A percentile compares a stretch with the other conserved stretches of the same genome.
These are phyloP conservation scores for Aspergillus egyptiacus DNA, from an alignment of 495 filamentous ascomycete genomes.

Conservation along the genomic window DNA sequence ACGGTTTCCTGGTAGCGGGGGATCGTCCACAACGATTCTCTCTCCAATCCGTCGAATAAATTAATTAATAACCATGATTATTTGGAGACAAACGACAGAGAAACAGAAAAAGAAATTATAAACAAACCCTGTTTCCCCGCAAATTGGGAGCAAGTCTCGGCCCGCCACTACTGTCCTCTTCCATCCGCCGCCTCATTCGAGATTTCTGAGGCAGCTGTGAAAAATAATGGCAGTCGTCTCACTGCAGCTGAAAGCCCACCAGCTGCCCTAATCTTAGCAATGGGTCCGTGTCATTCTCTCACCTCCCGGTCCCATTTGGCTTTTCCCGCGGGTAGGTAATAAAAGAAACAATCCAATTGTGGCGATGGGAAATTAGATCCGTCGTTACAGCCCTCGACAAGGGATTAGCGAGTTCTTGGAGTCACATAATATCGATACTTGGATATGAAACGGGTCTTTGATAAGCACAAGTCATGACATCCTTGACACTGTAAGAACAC, in stretches of 20 bases:
- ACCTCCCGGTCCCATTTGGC: too few relatives aligned
- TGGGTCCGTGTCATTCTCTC: conserved; percentile 9
- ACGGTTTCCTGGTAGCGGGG: conserved; percentile 8
- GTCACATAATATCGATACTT: background rate
- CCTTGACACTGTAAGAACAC: background rate
- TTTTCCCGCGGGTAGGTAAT: too few relatives aligned
- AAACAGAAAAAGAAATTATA: conserved; percentile 12
- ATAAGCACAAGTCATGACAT: background rate
- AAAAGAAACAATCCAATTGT: background rate
- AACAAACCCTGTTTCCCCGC: conserved; percentile 13
- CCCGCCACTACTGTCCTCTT: background rate
- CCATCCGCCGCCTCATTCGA: background rate
- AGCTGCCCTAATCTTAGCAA: background rate
- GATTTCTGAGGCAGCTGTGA: background rate
- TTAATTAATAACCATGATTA: too few relatives aligned
- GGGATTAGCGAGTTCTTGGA: too few relatives aligned
- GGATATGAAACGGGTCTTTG: too few relatives aligned
- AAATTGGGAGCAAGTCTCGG: conserved; percentile 12
- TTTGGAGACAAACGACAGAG: background rate
- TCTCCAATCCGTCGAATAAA: too few relatives aligned
- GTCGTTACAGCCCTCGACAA: too few relatives aligned
- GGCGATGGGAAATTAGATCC: background rate
- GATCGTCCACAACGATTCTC: background rate
- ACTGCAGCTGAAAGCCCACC: background rate
- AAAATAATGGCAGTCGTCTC: too few relatives aligned